Evolutionary conservation across 345 rosid genomes (phyloP).

Genomic region (Populus simonii): DNA sequence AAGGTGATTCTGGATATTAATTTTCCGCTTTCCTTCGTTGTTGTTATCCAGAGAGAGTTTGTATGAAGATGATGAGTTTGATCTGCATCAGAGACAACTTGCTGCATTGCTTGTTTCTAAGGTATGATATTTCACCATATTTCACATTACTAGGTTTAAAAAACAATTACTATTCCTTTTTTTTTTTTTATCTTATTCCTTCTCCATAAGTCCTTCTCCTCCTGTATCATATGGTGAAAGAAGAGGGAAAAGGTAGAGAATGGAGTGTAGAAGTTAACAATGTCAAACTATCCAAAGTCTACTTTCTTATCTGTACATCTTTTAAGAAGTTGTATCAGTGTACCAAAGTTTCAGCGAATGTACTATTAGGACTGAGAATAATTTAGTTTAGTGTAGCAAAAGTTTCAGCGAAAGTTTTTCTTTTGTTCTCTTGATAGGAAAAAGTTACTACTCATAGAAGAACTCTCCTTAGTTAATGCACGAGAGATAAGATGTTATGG

Average conservation of each 20-base stretch:
- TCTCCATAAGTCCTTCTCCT: not conserved
- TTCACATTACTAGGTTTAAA: too few species aligned
- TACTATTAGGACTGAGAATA: not conserved
- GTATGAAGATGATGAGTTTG: slow-evolving; percentile 95
- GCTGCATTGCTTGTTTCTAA: slow-evolving; percentile 92
- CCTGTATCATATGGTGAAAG: not conserved
- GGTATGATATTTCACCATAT: slow-evolving; percentile 30
- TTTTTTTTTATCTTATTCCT: not conserved
- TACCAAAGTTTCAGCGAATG: not conserved
- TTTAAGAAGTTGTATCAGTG: not conserved
- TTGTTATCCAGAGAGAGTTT: slow-evolving; percentile 68
- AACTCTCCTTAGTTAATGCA: not conserved
- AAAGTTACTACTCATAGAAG: not conserved
- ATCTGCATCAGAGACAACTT: slow-evolving; percentile 84
- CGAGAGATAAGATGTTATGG: not conserved
- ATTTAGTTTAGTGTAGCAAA: not conserved
- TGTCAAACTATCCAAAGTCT: not conserved
- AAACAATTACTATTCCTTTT: not conserved
- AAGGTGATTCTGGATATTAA: not conserved
- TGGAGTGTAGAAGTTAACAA: not conserved
- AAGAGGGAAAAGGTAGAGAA: not conserved
- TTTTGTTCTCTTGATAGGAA: not conserved
- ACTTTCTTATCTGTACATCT: not conserved
- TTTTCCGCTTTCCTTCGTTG: not conserved
- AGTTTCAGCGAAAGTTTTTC: not conserved